A percentile compares a stretch with the other conserved stretches of the same genome.
phyloP scores from a whole-genome alignment of 495 filamentous ascomycete species.

The Trichocladium uniseriatum region DNA sequence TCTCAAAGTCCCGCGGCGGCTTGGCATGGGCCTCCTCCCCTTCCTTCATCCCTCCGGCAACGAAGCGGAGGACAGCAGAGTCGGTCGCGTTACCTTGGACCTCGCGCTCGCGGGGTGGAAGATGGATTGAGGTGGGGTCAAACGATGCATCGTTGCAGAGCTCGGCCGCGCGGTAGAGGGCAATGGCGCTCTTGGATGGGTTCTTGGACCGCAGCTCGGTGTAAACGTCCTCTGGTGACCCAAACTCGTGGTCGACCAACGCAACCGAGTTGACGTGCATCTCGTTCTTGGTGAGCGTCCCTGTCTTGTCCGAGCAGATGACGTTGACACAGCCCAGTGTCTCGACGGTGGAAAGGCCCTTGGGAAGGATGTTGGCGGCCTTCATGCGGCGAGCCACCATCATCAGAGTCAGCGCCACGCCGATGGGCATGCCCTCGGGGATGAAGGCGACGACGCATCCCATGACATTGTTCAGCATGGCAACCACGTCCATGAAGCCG shows the following conservation, averaged over 20 bases:
- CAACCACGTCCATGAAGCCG: neutral
- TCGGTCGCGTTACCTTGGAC: constrained; percentile 19
- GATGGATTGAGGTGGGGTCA: constrained; percentile 10
- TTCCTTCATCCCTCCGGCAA: constrained; percentile 20
- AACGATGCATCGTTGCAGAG: constrained; percentile 9
- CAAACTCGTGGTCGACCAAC: constrained; percentile 32
- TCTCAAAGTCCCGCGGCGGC: constrained; percentile 30
- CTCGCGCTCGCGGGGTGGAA: constrained; percentile 13
- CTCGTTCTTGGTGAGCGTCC: constrained; percentile 52
- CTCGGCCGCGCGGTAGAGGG: constrained; percentile 14
- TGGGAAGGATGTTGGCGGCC: constrained; percentile 14
- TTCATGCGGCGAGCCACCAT: constrained; percentile 19
- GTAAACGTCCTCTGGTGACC: constrained; percentile 17
- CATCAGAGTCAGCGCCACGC: constrained; percentile 36
- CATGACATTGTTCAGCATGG: constrained; percentile 1
- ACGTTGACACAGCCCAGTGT: constrained; percentile 19
- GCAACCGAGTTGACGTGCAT: constrained; percentile 48
- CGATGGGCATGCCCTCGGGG: constrained; percentile 53
- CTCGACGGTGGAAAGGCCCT: constrained; percentile 16
- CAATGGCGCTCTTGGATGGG: constrained; percentile 27
- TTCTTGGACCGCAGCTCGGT: constrained; percentile 35
- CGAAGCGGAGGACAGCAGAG: constrained; percentile 26
- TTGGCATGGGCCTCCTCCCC: constrained; percentile 26
- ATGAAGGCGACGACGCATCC: constrained; percentile 45
- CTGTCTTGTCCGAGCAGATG: constrained; percentile 50